Conservation (phyloP, 495 filamentous ascomycete species). For the Xylaria cubensis region DNA sequence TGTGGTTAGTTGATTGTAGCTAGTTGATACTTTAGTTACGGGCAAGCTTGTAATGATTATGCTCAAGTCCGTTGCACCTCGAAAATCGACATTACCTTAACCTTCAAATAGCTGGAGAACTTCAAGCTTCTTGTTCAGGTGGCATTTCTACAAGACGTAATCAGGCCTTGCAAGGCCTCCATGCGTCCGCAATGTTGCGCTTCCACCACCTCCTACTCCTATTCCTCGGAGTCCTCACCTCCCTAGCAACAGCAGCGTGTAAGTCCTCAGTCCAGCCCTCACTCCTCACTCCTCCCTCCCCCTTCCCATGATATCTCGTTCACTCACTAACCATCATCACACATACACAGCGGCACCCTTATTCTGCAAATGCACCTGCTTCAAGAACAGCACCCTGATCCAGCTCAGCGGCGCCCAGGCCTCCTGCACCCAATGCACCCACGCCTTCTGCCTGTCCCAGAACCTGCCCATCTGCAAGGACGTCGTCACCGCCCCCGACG, state of each 20-base stretch:
- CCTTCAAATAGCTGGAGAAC: neutral
- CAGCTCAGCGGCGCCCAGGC: constrained; percentile 59
- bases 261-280: constrained; percentile 31
- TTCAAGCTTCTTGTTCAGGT: neutral
- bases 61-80: constrained; percentile 6
- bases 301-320: neutral
- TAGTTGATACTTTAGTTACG: no score
- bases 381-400: constrained; percentile 90
- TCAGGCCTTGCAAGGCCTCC: neutral
- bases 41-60: no score
- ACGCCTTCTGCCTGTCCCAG: constrained; percentile 86
- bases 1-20: neutral
- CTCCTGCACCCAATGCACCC: constrained; percentile 85
- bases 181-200: constrained; percentile 38
- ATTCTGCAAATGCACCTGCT: constrained; percentile 99
- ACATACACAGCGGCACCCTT: constrained; percentile 64
- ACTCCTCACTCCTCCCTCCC: neutral
- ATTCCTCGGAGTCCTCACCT: constrained; percentile 39
- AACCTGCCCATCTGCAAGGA: constrained; percentile 85
- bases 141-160: neutral
- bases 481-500: constrained; percentile 52
- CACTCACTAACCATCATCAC: neutral
- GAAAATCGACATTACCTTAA: neutral
- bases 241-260: constrained; percentile 46
- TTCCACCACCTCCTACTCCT: constrained; percentile 42